Evolutionary conservation across 2,329 filamentous ascomycete genomes (phyloP), one percentile per base, ranked within the genome.

Genomic region (Sarocladiaceae sp.): DNA sequence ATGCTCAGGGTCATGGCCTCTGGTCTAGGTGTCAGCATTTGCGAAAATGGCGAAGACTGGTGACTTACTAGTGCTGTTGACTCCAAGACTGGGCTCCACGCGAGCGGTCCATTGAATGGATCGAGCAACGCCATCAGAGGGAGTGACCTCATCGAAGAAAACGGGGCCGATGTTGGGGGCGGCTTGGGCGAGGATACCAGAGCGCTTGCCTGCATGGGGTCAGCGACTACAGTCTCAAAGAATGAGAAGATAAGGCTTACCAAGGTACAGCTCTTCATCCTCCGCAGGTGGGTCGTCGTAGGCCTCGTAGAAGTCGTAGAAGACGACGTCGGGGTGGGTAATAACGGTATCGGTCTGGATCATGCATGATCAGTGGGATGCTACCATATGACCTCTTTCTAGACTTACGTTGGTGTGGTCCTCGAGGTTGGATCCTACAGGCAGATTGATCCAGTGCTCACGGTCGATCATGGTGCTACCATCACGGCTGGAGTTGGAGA

Each of bases 261-360:
- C 65, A 19, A 76, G 61, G 47, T 77, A 77, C 27, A 55, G 49
- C 19, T 56, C 50, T 45, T 59, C 59, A 54, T 78, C 74, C 2
- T 60, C 57, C 3, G 49, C 51, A 48, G 66, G 70, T 2, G 72
- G 72, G 37, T 61, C 62, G 52, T 73, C 60, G 50, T 70, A 85
- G 2, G 81, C 80, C 42, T 62, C 67, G 56, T 82, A 82, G 56
- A 82, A 85, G 66, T 85, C 78, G 58, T 85, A 85, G 59, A 77
- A 77, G 7, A 63, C 58, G 4, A 72, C 67, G 32, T 64, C 53
- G 7, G 68, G 68, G 50, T 73, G 69, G 40, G 62, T 55, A 51
- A 72, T 54, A 43, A 68, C 65, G 32, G 63, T 59, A 48, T 76
- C 72, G 41, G 72, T 76, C 65, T 70, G 46, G 16, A 44, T 29